Evolutionary conservation across 2,329 filamentous ascomycete genomes (phyloP).

Genomic region (Fusarium zealandicum): DNA sequence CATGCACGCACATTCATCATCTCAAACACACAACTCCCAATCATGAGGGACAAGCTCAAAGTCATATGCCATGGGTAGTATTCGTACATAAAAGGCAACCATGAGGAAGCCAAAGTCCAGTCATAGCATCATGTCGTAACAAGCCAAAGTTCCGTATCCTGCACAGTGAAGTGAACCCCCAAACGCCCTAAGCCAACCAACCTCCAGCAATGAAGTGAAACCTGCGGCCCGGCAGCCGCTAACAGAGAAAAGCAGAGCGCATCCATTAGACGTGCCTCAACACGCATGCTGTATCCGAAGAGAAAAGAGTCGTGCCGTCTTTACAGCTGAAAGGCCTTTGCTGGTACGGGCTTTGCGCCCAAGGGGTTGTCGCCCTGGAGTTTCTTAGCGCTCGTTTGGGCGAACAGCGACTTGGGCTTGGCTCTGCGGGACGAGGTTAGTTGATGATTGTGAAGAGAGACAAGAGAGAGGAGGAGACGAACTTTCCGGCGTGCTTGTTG

Average conservation of each 20-base stretch:
- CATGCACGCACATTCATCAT: not conserved
- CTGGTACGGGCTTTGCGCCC: constrained; percentile 47
- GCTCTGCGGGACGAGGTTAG: constrained; percentile 52
- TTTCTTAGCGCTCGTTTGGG: constrained; percentile 70
- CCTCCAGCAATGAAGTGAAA: constrained; percentile 30
- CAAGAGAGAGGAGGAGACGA: constrained; percentile 45
- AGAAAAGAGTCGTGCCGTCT: constrained; percentile 4
- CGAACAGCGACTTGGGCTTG: constrained; percentile 74
- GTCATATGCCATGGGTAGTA: constrained; percentile 31
- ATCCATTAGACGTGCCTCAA: constrained; percentile 8
- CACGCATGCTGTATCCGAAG: constrained; percentile 21
- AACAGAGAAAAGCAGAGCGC: constrained; percentile 26
- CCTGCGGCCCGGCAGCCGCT: constrained; percentile 5
- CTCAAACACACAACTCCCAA: constrained; percentile 14
- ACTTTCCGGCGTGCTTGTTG: constrained; percentile 82
- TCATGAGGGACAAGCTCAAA: not conserved
- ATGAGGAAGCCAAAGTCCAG: constrained; percentile 32
- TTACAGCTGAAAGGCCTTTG: constrained; percentile 37
- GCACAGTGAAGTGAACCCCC: constrained; percentile 32
- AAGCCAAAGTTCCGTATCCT: constrained; percentile 37
- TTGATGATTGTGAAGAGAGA: not conserved
- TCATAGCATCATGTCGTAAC: constrained; percentile 44
- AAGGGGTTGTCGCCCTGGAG: constrained; percentile 57
- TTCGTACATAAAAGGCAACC: constrained; percentile 31
- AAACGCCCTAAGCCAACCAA: constrained; percentile 33